phyloP scores from a whole-genome alignment of 2,329 filamentous ascomycete genomes.

The Fusarium albidum region DNA sequence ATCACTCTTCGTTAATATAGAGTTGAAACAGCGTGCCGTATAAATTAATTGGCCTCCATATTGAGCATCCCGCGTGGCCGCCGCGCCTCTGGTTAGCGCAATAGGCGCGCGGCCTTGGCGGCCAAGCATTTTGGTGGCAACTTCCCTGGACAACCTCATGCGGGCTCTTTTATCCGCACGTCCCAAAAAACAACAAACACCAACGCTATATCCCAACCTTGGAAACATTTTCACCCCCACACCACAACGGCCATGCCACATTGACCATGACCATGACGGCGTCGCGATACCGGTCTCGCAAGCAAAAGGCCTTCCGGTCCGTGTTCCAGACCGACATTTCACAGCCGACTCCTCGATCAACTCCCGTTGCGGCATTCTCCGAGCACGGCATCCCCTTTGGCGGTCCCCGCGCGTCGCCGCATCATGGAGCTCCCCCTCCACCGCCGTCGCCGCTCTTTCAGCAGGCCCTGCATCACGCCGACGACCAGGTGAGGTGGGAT shows the following conservation, averaged over 20 bases:
- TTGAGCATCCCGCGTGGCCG: not conserved
- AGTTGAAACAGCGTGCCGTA: constrained; percentile 1
- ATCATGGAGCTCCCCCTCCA: constrained; percentile 29
- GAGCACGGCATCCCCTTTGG: constrained; percentile 58
- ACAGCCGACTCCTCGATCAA: constrained; percentile 55
- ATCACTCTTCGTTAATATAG: no score
- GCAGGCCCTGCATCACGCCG: constrained; percentile 37
- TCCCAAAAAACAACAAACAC: constrained; percentile 25
- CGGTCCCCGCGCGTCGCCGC: constrained; percentile 43
- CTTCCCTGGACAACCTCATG: not conserved
- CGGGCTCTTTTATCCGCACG: constrained; percentile 23
- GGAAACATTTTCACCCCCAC: constrained; percentile 31
- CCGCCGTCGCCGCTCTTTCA: constrained; percentile 32
- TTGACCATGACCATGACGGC: constrained; percentile 46
- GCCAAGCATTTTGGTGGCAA: constrained; percentile 16
- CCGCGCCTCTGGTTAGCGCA: constrained; percentile 18
- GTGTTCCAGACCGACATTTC: constrained; percentile 63
- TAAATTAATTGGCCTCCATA: no score
- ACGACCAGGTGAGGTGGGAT: constrained; percentile 66
- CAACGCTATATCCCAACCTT: not conserved
- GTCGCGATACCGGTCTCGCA: constrained; percentile 56
- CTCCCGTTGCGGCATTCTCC: constrained; percentile 46
- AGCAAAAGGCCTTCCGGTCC: constrained; percentile 61
- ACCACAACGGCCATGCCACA: constrained; percentile 26
- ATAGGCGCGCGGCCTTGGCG: constrained; percentile 26